Evolutionary conservation across 345 rosid species (phyloP).

Genomic region (Pistacia vera): DNA sequence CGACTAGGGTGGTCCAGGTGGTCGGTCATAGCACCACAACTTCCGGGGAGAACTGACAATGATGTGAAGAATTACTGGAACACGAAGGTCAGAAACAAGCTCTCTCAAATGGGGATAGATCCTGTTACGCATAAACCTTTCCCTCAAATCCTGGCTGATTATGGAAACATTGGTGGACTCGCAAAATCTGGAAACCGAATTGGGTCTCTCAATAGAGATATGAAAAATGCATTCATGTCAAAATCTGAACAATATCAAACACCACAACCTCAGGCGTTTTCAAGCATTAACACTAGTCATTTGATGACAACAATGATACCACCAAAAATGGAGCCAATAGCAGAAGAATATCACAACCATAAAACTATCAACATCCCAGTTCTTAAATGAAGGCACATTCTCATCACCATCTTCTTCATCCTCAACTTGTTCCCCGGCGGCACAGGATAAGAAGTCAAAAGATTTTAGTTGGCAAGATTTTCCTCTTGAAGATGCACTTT

Average conservation of each 20-base stretch:
- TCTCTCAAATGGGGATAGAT: constrained; percentile 91
- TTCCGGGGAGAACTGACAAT: constrained; percentile 92
- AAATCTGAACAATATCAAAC: constrained; percentile 28
- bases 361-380: constrained; percentile 18
- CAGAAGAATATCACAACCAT: constrained; percentile 27
- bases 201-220: constrained; percentile 51
- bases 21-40: constrained; percentile 88
- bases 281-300: constrained; percentile 19
- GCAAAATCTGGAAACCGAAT: constrained; percentile 42
- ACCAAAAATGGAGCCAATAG: constrained; percentile 30
- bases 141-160: constrained; percentile 86
- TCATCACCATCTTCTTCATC: constrained; percentile 43
- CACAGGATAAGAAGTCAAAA: constrained; percentile 36
- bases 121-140: constrained; percentile 91
- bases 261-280: constrained; percentile 6
- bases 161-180: constrained; percentile 73
- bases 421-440: constrained; percentile 61
- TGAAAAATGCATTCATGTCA: constrained; percentile 29
- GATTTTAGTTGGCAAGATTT: constrained; percentile 81
- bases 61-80: constrained; percentile 97
- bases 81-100: constrained; percentile 84
- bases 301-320: constrained; percentile 19
- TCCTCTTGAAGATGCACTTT: constrained; percentile 61
- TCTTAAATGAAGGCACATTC: constrained; percentile 33
- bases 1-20: constrained; percentile 48